Conservation (phyloP, 345 rosid genomes). For the Brassica napus region Da-Ae NC_063444.1:36892001-36892500, state of each 20-base stretch:
- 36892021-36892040: slow-evolving; percentile 47
- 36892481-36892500: too few relatives aligned
- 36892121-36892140: slow-evolving; percentile 34
- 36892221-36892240: slow-evolving; percentile 33
- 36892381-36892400: too few relatives aligned
- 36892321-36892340: too few relatives aligned
- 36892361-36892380: too few relatives aligned
- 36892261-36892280: background rate
- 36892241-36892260: slow-evolving; percentile 2
- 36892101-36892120: slow-evolving; percentile 42
- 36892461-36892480: too few relatives aligned
- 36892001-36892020: slow-evolving; percentile 33
- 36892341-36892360: too few relatives aligned
- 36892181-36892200: slow-evolving; percentile 26
- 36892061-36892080: slow-evolving; percentile 40
- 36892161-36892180: slow-evolving; percentile 23
- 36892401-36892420: too few relatives aligned
- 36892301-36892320: too few relatives aligned
- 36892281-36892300: too few relatives aligned
- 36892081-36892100: slow-evolving; percentile 37
- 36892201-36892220: slow-evolving; percentile 18
- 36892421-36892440: too few relatives aligned
- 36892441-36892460: too few relatives aligned
- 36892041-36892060: slow-evolving; percentile 19
- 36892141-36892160: slow-evolving; percentile 38